phyloP scores from a whole-genome alignment of 1,284 basidiomycete genomes.

The Trichosporon coremiiforme region DNA sequence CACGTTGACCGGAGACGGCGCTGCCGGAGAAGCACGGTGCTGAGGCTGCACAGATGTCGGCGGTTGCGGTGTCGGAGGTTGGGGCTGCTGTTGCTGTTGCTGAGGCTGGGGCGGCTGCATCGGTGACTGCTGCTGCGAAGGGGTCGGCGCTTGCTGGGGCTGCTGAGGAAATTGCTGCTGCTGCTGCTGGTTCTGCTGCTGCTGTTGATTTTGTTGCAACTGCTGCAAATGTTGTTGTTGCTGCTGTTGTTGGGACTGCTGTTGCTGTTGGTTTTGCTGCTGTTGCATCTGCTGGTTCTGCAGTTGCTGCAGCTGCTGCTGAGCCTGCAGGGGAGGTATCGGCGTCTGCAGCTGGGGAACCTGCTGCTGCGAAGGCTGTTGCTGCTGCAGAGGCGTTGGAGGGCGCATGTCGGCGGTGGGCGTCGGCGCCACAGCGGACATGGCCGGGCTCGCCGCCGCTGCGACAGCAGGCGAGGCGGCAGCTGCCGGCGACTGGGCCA shows the following conservation, averaged over 20 bases:
- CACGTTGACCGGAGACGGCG: conserved; percentile 9
- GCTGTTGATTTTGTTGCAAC: neutral
- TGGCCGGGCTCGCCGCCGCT: neutral
- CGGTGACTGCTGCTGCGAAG: neutral
- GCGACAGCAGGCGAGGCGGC: conserved; percentile 8
- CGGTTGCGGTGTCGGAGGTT: neutral
- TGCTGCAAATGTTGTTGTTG: conserved; percentile 3
- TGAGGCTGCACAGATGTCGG: neutral
- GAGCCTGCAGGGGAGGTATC: neutral
- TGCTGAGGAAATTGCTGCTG: conserved; percentile 14
- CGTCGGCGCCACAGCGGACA: conserved; percentile 3
- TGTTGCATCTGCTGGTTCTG: conserved; percentile 11
- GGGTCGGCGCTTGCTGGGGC: neutral
- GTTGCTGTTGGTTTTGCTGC: conserved; percentile 27
- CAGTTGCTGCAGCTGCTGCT: conserved; percentile 13
- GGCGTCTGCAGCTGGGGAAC: conserved; percentile 9
- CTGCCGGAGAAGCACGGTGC: neutral
- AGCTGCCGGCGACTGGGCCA: neutral
- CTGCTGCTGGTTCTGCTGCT: neutral
- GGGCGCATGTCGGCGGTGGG: neutral
- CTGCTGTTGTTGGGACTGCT: conserved; percentile 19
- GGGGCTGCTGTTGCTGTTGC: conserved; percentile 1
- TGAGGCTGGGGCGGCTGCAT: neutral
- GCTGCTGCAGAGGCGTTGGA: conserved; percentile 15
- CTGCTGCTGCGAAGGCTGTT: conserved; percentile 20